Evolutionary conservation across 139 green algal genomes (phyloP).

Genomic region (Klebsormidium nitens): DNA sequence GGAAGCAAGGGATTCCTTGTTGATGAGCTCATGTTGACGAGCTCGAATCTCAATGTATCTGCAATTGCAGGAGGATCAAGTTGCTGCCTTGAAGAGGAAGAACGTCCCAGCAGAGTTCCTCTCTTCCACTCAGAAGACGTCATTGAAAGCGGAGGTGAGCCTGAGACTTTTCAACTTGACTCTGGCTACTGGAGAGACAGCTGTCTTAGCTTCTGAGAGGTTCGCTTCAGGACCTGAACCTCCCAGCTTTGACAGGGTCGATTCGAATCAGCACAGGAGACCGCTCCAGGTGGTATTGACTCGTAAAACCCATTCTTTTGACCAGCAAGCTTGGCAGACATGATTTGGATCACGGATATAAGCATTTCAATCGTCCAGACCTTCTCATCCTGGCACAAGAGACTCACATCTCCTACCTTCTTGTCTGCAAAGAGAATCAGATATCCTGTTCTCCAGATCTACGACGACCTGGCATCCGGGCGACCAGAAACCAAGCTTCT

Average conservation of each 20-base stretch:
- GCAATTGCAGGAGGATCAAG: conserved; percentile 27
- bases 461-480: conserved; percentile 20
- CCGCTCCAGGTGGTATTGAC: neutral
- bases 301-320: neutral
- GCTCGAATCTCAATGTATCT: too few species aligned
- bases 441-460: conserved; percentile 33
- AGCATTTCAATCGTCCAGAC: neutral
- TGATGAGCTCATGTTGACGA: too few species aligned
- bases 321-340: neutral
- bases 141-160: neutral
- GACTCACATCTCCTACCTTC: neutral
- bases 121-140: conserved; percentile 15
- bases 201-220: neutral
- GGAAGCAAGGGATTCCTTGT: too few species aligned
- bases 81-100: conserved; percentile 14
- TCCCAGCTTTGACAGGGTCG: neutral
- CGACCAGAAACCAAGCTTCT: conserved; percentile 28
- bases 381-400: neutral
- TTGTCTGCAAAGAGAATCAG: too few species aligned
- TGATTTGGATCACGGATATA: neutral
- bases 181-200: neutral
- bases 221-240: neutral
- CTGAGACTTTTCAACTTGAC: neutral
- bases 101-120: conserved; percentile 31
- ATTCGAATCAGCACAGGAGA: neutral